Evolutionary conservation across 176 grass and related monocot species (phyloP).

Genomic region (Zoysia japonica): DNA sequence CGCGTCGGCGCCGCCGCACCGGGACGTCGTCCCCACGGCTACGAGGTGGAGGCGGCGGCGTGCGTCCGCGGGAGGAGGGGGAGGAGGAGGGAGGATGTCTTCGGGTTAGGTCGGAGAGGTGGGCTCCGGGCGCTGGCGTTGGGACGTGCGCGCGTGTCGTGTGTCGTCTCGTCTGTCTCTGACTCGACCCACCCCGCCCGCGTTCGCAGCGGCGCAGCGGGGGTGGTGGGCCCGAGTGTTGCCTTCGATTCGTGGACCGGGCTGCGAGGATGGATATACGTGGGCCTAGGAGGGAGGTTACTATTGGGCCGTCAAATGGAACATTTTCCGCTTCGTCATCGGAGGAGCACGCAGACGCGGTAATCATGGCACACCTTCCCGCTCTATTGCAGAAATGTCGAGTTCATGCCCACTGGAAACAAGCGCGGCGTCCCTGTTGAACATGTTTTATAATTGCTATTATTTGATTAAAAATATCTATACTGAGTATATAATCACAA

Average conservation of each 20-base stretch:
- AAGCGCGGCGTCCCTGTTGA: no score
- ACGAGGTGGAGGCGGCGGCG: conserved; percentile 14
- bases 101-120: conserved; percentile 35
- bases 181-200: not conserved
- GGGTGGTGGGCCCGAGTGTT: not conserved
- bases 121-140: conserved; percentile 24
- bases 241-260: not conserved
- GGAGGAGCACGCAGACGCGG: no score
- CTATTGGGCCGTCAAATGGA: not conserved
- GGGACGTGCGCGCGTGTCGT: conserved; percentile 44
- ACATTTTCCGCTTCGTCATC: no score
- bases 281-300: not conserved
- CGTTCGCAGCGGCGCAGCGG: not conserved
- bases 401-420: no score
- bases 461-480: no score
- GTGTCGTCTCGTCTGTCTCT: not conserved
- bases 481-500: no score
- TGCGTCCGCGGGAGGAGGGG: not conserved
- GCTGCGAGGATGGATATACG: not conserved
- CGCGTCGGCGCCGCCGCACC: not conserved
- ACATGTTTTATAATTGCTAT: no score
- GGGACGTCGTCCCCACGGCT: not conserved
- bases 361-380: no score
- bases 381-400: no score
- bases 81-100: conserved; percentile 16